Evolutionary conservation across 441 rosid species (phyloP).

Genomic region (Daphne laureola): DNA sequence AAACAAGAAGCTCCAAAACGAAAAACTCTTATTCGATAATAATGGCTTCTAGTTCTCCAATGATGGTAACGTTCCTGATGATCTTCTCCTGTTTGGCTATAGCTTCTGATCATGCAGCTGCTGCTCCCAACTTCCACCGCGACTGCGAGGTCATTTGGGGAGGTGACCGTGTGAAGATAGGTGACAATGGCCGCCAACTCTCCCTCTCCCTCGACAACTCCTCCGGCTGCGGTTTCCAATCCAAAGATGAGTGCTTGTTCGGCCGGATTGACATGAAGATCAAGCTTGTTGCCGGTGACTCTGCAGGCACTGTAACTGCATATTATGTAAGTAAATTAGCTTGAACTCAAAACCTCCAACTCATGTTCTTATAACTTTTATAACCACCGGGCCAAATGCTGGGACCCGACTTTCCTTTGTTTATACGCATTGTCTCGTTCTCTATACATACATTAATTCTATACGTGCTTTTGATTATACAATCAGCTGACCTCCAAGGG

Average conservation of each 20-base stretch:
- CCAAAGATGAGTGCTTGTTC: constrained; percentile 8
- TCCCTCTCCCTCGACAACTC: constrained; percentile 13
- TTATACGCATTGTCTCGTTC: neutral
- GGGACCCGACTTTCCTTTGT: too few relatives aligned
- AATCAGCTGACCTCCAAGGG: constrained; percentile 15
- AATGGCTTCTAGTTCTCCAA: neutral
- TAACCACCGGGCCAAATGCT: too few relatives aligned
- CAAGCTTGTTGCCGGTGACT: constrained; percentile 19
- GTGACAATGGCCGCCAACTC: constrained; percentile 6
- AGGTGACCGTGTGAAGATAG: constrained; percentile 5
- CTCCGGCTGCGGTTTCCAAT: constrained; percentile 19
- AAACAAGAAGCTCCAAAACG: too few relatives aligned
- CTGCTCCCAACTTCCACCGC: constrained; percentile 1
- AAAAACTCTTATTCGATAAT: too few relatives aligned
- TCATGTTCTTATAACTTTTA: too few relatives aligned
- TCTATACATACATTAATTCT: neutral
- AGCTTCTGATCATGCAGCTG: neutral
- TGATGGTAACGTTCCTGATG: neutral
- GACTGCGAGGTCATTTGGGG: constrained; percentile 17
- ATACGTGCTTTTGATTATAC: too few relatives aligned
- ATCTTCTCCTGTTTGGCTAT: neutral
- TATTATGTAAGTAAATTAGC: constrained; percentile 10
- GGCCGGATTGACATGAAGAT: constrained; percentile 17
- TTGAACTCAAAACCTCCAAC: too few relatives aligned
- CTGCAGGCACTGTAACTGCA: constrained; percentile 17